phyloP scores from a whole-genome alignment of 208 protist species.

The Wallacemonas sp. region DNA sequence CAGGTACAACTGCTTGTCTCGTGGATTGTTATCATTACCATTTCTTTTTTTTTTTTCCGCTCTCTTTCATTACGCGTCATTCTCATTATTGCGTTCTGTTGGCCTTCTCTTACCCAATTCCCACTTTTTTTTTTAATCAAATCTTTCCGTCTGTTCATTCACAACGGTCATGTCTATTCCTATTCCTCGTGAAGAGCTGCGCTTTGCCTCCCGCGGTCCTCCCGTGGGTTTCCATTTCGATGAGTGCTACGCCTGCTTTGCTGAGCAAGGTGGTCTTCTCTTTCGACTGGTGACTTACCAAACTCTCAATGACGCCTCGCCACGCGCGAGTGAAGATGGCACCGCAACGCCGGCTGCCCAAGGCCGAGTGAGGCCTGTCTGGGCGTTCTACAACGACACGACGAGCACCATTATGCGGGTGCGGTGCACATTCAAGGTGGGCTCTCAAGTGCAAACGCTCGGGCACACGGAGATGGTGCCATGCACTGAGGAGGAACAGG shows the following conservation, averaged over 20 bases:
- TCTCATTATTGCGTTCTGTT: background rate
- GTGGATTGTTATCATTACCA: no score
- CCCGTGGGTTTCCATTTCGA: slow-evolving; percentile 15
- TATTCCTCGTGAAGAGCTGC: slow-evolving; percentile 28
- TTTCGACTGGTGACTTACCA: slow-evolving; percentile 61
- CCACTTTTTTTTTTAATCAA: background rate
- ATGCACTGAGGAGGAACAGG: slow-evolving; percentile 5
- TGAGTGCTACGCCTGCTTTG: slow-evolving; percentile 64
- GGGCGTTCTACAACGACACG: slow-evolving; percentile 14
- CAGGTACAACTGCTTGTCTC: no score
- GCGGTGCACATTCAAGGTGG: background rate
- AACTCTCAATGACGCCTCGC: slow-evolving; percentile 26
- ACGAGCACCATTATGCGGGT: slow-evolving; percentile 8
- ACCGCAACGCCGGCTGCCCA: background rate
- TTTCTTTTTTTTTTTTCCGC: slow-evolving; percentile 12
- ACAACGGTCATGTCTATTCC: slow-evolving; percentile 2
- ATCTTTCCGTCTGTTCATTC: no score
- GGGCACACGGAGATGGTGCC: background rate
- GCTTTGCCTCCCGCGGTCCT: slow-evolving; percentile 23
- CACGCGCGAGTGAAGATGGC: slow-evolving; percentile 21
- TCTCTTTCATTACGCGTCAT: background rate
- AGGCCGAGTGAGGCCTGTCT: background rate
- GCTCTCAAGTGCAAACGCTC: slow-evolving; percentile 2
- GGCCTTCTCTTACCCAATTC: background rate
- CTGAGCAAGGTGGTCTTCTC: slow-evolving; percentile 51